These are phyloP conservation scores for Agrostemma githago DNA, from an alignment of 148 eudicot genomes.

Conservation along the genomic window DNA sequence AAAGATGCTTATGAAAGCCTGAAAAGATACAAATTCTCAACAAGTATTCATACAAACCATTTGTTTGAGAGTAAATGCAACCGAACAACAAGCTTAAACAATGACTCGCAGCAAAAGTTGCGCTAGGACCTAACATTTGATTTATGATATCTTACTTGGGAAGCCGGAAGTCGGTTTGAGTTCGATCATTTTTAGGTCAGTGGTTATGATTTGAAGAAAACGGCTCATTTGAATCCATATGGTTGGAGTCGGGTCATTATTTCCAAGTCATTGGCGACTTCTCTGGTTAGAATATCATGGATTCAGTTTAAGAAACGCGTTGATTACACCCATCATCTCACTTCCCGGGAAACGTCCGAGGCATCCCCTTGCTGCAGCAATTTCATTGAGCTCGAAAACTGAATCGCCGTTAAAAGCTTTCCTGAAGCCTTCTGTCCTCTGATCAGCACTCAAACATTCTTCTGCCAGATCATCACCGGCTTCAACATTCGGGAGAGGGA, in stretches of 20 bases:
- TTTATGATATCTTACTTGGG: slow-evolving; percentile 5
- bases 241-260: neutral
- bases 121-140: neutral
- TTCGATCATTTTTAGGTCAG: neutral
- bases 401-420: slow-evolving; percentile 54
- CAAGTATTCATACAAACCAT: neutral
- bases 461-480: slow-evolving; percentile 51
- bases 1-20: neutral
- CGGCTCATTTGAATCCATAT: neutral
- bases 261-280: neutral
- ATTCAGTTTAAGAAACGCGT: slow-evolving; percentile 48
- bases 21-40: slow-evolving; percentile 1
- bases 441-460: slow-evolving; percentile 25
- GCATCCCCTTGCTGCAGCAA: slow-evolving; percentile 82
- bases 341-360: slow-evolving; percentile 94
- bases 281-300: slow-evolving; percentile 21
- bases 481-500: slow-evolving; percentile 66
- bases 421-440: slow-evolving; percentile 14
- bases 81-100: neutral
- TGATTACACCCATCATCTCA: slow-evolving; percentile 97
- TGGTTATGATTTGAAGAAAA: neutral
- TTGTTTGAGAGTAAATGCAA: neutral
- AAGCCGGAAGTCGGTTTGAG: neutral
- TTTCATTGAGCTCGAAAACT: slow-evolving; percentile 62
- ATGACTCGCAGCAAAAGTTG: neutral